phyloP scores from a whole-genome alignment of 495 filamentous ascomycete species.

The Tuber melanosporum region DNA sequence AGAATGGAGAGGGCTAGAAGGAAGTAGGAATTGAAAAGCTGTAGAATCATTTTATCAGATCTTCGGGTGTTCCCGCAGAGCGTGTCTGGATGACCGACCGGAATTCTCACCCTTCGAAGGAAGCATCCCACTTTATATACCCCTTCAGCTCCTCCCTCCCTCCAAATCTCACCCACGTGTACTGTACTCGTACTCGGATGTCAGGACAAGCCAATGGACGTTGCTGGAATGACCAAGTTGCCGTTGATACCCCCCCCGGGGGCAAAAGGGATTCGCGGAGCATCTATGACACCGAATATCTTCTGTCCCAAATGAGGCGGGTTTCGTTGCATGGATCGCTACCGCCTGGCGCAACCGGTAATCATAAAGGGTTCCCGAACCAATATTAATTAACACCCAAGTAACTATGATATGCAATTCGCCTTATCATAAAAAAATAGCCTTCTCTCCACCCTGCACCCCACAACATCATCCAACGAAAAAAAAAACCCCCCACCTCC shows the following conservation, averaged over 20 bases:
- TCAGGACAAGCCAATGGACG: not conserved
- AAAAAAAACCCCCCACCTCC: not conserved
- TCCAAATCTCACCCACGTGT: not conserved
- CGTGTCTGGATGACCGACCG: not conserved
- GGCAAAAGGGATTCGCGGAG: not conserved
- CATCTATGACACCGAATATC: not conserved
- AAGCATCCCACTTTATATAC: not conserved
- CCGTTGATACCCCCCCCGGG: not conserved
- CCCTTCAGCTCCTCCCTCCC: not conserved
- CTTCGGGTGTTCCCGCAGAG: not conserved
- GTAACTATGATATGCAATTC: not conserved
- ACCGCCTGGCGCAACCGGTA: not conserved
- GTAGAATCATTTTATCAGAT: not conserved
- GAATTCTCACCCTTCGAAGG: not conserved
- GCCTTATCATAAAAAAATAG: not conserved
- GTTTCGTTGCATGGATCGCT: not conserved
- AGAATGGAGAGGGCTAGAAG: slow-evolving; percentile 2
- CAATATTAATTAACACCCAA: not conserved
- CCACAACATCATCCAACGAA: not conserved
- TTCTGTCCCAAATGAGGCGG: not conserved
- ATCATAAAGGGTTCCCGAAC: not conserved
- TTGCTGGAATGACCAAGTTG: not conserved
- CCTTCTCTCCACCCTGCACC: too few relatives aligned
- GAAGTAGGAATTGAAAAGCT: not conserved
- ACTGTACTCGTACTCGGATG: not conserved